phyloP scores from a whole-genome alignment of 2,329 filamentous ascomycete genomes.

The Nigrospora oryzae region DNA sequence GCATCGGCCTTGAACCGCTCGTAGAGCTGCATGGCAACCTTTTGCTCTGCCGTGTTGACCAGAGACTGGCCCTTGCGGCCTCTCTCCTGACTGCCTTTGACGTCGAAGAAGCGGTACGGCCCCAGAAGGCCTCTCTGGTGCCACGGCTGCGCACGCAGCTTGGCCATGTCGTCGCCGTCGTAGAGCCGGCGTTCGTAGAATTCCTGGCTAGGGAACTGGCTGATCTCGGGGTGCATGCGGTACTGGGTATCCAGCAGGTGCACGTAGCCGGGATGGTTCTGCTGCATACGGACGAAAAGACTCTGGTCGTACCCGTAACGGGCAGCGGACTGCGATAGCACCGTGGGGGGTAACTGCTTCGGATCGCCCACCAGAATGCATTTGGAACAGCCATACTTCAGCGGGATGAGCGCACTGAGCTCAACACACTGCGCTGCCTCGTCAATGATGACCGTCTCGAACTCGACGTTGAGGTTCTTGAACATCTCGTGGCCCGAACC shows the following conservation, averaged over 20 bases:
- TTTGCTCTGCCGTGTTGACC: slow-evolving; percentile 80
- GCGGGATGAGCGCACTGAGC: slow-evolving; percentile 86
- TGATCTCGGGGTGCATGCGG: slow-evolving; percentile 98
- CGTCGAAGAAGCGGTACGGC: slow-evolving; percentile 96
- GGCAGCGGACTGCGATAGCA: slow-evolving; percentile 87
- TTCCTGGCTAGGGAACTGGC: slow-evolving; percentile 75
- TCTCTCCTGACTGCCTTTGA: slow-evolving; percentile 76
- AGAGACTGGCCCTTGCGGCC: slow-evolving; percentile 82
- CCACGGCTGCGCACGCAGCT: slow-evolving; percentile 72
- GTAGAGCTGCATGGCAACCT: slow-evolving; percentile 79
- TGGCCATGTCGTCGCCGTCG: slow-evolving; percentile 77
- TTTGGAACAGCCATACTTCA: slow-evolving; percentile 95
- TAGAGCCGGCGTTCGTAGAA: slow-evolving; percentile 88
- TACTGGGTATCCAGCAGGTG: slow-evolving; percentile 97
- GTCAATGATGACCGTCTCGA: slow-evolving; percentile 97
- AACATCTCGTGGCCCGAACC: slow-evolving; percentile 98
- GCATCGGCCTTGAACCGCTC: slow-evolving; percentile 71
- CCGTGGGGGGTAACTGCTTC: slow-evolving; percentile 92
- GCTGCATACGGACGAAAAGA: slow-evolving; percentile 96
- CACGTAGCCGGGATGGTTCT: slow-evolving; percentile 78
- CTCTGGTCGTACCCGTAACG: slow-evolving; percentile 95
- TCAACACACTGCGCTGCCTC: slow-evolving; percentile 98
- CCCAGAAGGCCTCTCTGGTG: slow-evolving; percentile 73
- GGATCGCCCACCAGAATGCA: slow-evolving; percentile 97
- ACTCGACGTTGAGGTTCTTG: slow-evolving; percentile 86